Evolutionary conservation across 2,329 filamentous ascomycete species (phyloP), one percentile per base, ranked within the genome.

Genomic region (Phyllosticta citrichinensis): DNA sequence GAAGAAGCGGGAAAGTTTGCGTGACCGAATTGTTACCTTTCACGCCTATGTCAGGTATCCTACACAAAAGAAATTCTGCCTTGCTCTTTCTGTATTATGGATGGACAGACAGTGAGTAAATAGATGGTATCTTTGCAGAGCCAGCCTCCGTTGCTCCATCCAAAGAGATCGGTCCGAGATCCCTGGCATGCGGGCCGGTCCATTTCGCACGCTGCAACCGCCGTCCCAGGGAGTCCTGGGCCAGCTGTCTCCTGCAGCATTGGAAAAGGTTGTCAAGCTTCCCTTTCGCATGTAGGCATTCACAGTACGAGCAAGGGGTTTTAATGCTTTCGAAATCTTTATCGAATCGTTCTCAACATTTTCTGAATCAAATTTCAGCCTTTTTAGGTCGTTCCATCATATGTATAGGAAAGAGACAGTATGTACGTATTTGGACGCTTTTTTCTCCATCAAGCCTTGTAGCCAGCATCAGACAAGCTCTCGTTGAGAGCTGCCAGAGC

Each of bases 401-500:
- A 47, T 47, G 4, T 47, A 47, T 47, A 47, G 8, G 40, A n/a
- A 47, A 47, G 40, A 47, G 17, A 47, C 12, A 47, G 40, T 47
- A 47, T 47, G 40, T 47, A 51, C 30, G 54, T 50, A 8, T 17
- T 58, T 53, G n/a, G 35, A 22, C 12, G 30, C 30, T 11, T 24
- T 19, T 22, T 33, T 14, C 12, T 60, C 22, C 50, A 60, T 3
- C 33, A 52, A 25, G 65, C 63, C 64, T 83, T 80, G 69, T 85
- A 83, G 58, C 91, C 90, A 61, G 85, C 87, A 75, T 96, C 92
- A 1, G 79, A 73, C 64, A 97, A 77, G 9, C 87, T 85, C 61
- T 86, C 83, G 77, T 87, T 86, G 67, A 99, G 76, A 53, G 89
- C 88, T 67, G 85, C 80, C 64, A 97, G 80, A 1, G 93, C 94